phyloP scores from a whole-genome alignment of 1,284 basidiomycete genomes.

The Microbotryomycetes sp. region DNA sequence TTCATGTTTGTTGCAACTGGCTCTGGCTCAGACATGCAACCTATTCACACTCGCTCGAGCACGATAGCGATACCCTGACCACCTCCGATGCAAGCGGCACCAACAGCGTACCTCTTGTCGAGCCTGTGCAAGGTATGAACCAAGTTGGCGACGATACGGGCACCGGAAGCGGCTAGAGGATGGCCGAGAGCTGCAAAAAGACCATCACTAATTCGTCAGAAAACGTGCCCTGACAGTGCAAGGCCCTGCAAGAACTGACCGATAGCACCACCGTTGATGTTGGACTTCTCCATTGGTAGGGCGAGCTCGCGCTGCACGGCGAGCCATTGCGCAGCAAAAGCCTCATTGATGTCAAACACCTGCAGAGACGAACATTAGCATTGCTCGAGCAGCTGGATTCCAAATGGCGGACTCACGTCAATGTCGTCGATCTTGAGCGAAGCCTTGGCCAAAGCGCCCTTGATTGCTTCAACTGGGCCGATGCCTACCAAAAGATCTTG shows the following conservation, averaged over 20 bases:
- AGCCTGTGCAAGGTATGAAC: constrained; percentile 49
- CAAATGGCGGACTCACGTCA: constrained; percentile 15
- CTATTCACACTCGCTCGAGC: too few relatives aligned
- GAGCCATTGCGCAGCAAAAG: constrained; percentile 90
- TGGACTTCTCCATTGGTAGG: constrained; percentile 53
- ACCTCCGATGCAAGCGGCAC: constrained; percentile 51
- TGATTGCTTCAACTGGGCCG: constrained; percentile 48
- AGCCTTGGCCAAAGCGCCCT: constrained; percentile 41
- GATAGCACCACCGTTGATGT: constrained; percentile 48
- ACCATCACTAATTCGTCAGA: too few relatives aligned
- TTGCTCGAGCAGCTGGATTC: neutral
- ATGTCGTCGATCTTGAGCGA: constrained; percentile 45
- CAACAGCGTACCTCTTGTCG: constrained; percentile 50
- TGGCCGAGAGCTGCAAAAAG: constrained; percentile 47
- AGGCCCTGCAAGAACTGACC: constrained; percentile 19
- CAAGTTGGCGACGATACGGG: constrained; percentile 49
- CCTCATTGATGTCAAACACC: constrained; percentile 55
- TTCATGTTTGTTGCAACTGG: too few relatives aligned
- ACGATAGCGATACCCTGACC: constrained; percentile 46
- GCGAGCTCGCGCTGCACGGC: constrained; percentile 82
- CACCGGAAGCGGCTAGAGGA: constrained; percentile 50
- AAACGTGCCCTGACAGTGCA: neutral
- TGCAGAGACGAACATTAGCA: neutral
- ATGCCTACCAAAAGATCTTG: constrained; percentile 43
- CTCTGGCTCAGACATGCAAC: too few relatives aligned